Evolutionary conservation across 176 grass and related monocot species (phyloP), one percentile per base, ranked within the genome.

Genomic region (Carex scoparia): DNA sequence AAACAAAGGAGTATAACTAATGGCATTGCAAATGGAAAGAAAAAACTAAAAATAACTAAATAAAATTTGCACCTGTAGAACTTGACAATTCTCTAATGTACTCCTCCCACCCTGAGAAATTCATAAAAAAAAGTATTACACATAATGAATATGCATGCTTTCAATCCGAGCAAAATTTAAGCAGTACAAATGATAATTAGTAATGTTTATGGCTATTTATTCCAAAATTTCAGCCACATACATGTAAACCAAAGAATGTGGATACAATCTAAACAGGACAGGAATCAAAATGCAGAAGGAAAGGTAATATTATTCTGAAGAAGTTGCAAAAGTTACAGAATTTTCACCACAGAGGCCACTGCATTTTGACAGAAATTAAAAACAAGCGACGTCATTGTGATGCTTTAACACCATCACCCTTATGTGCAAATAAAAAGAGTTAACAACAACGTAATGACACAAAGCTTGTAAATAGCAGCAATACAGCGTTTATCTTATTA

Each of bases 51-150:
- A 83, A 15, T 27, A 51, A 78, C 63, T 33, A 71, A 19, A 58
- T 65, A 60, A n/a, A 53, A 18, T 72, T 0, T 58, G 16, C 86
- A 99, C 96, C 96, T 95, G 96, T 77, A 99, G 84, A 94, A 99
- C 87, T 90, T 95, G 91, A 85, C 96, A 99, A 62, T 99, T 99
- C 54, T 95, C 91, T 87, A 99, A 84, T 89, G 91, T 99, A 89
- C 96, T 99, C 88, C 87, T 94, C 51, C 93, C 93, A 4, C 96
- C 96, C 96, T 95, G 84, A 58, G 48, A 28, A 89, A 85, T 88
- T 87, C 9, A 16, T 56, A 54, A 70, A 30, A 11, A 18, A 18
- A 68, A 10, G 42, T 62, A 33, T 8, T 82, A 15, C 23, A 63
- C 16, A 51, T 5, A 38, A 80, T 57, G 23, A 56, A 77, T 11